Conservation (phyloP, 169 alveolate genomes). For the Babesia ovis region DNA sequence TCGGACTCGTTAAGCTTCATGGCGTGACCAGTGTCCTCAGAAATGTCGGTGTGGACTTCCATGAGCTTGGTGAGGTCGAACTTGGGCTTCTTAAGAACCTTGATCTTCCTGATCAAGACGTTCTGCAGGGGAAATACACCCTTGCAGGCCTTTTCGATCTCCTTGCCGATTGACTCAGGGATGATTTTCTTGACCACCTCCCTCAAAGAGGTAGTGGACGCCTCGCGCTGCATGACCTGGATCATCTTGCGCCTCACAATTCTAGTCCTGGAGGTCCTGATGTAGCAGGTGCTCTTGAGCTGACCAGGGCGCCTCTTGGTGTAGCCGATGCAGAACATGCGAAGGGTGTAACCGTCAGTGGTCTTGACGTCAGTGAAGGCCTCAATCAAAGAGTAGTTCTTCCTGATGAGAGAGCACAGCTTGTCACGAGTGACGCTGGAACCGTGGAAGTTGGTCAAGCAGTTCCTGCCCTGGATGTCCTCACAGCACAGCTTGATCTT, state of each 20-base stretch:
- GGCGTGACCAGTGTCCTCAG: constrained; percentile 76
- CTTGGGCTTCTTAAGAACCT: constrained; percentile 96
- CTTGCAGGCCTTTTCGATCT: constrained; percentile 93
- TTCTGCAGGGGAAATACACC: constrained; percentile 95
- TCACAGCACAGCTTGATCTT: constrained; percentile 93
- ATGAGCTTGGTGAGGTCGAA: constrained; percentile 88
- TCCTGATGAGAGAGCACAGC: constrained; percentile 94
- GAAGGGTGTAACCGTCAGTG: constrained; percentile 92
- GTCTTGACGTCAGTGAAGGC: constrained; percentile 97
- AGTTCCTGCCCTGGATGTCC: constrained; percentile 92
- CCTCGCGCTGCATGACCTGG: constrained; percentile 93
- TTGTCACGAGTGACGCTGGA: constrained; percentile 96
- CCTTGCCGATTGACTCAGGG: constrained; percentile 94
- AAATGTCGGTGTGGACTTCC: constrained; percentile 87
- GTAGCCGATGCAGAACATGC: constrained; percentile 96
- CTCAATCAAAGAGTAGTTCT: constrained; percentile 96
- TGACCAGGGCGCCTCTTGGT: constrained; percentile 93
- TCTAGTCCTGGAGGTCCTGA: constrained; percentile 91
- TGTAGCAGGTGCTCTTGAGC: constrained; percentile 95
- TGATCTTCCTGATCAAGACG: constrained; percentile 94
- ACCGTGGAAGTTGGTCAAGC: constrained; percentile 96
- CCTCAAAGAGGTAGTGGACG: constrained; percentile 89
- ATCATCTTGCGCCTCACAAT: constrained; percentile 96
- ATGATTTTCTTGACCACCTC: constrained; percentile 93
- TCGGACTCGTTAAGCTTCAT: constrained; percentile 60